Percentiles rank a stretch among this genome's conserved stretches.
Evolutionary conservation across 2,329 filamentous ascomycete species (phyloP).

Genomic region (Cladosporium cucumerinum): DNA sequence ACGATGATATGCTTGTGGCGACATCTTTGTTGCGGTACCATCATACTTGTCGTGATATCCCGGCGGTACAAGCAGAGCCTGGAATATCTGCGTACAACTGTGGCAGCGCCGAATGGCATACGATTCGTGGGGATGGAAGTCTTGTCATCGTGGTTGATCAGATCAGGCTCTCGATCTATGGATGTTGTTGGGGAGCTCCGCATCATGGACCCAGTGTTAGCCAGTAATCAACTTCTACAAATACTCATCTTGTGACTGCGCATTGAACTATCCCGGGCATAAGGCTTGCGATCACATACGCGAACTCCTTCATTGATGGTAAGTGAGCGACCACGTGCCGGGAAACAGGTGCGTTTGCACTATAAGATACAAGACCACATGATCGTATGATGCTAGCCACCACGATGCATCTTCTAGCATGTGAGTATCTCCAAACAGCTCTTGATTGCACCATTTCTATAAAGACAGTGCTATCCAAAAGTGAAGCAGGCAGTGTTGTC

Average conservation of each 20-base stretch:
- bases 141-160: neutral
- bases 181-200: neutral
- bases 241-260: neutral
- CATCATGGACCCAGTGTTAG: neutral
- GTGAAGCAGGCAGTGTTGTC: neutral
- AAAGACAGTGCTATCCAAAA: neutral
- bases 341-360: neutral
- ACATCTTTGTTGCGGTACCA: neutral
- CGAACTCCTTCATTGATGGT: neutral
- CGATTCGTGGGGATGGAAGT: neutral
- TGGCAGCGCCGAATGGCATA: neutral
- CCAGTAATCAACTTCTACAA: neutral
- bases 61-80: neutral
- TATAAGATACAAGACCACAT: neutral
- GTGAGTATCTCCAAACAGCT: accelerated
- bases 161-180: neutral
- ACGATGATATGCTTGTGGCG: neutral
- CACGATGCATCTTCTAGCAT: neutral
- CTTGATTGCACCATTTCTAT: neutral
- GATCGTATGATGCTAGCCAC: neutral
- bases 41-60: neutral
- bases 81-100: neutral
- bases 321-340: neutral
- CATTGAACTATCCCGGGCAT: neutral
- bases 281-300: neutral